Conservation (phyloP, 1,139 yeast species). For the Taiozyma onychis region DNA sequence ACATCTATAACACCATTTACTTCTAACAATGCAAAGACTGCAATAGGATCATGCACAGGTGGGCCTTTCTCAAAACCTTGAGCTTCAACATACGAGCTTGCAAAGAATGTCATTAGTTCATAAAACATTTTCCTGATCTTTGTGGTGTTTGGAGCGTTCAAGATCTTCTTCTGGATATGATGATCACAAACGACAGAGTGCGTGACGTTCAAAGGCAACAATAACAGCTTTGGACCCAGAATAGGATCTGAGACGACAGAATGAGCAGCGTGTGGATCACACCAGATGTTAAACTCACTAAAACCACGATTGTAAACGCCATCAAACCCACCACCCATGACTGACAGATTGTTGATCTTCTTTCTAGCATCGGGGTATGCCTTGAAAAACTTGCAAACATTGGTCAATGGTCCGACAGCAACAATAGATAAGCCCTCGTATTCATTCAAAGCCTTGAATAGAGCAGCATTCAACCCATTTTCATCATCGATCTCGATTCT, state of each 20-base stretch:
- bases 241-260: slow-evolving; percentile 42
- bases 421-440: slow-evolving; percentile 49
- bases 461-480: slow-evolving; percentile 48
- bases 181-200: slow-evolving; percentile 59
- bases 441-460: slow-evolving; percentile 42
- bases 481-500: slow-evolving; percentile 27
- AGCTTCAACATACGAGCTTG: slow-evolving; percentile 37
- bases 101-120: slow-evolving; percentile 53
- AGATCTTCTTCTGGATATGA: slow-evolving; percentile 34
- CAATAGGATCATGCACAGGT: slow-evolving; percentile 79
- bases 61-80: slow-evolving; percentile 54
- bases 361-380: slow-evolving; percentile 45
- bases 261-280: slow-evolving; percentile 74
- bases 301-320: slow-evolving; percentile 32
- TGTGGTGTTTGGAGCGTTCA: slow-evolving; percentile 31
- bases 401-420: slow-evolving; percentile 74
- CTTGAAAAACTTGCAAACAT: slow-evolving; percentile 48
- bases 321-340: slow-evolving; percentile 75
- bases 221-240: slow-evolving; percentile 43
- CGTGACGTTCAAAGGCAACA: slow-evolving; percentile 68
- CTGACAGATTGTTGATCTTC: slow-evolving; percentile 45
- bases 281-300: slow-evolving; percentile 76
- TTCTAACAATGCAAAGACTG: slow-evolving; percentile 55
- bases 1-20: slow-evolving; percentile 8
- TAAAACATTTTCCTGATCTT: slow-evolving; percentile 47